Base-by-base conservation (phyloP, 169 alveolate species). In the Plasmodium ovale region DNA sequence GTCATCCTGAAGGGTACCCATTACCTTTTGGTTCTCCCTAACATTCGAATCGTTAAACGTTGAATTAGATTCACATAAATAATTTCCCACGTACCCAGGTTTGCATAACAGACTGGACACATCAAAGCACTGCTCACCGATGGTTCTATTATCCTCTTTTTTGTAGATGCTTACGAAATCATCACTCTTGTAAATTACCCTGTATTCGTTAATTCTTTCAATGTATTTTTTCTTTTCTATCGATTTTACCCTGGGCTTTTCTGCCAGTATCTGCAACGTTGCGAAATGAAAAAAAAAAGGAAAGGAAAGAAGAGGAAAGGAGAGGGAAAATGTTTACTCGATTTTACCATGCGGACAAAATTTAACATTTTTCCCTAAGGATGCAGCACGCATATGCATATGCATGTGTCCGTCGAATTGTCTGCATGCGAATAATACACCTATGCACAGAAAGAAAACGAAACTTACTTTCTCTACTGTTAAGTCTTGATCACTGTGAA, bases 41-140 rank as follows among this genome's bases (percentile, higher is more conserved):
- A 21, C 70, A 72, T 56, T 23, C 12, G 62, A 33, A 29, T 47
- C 12, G 35, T 53, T 51, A 31, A 35, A 29, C 5, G 90, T 53
- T 3, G 90, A 82, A 29, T 65, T 68, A 33, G 90, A 51, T 27
- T 68, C 65, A 51, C 70, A 51, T 35, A 82, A 59, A 70, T 82
- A 82, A 0, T 59, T 21, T 19, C 85, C 90, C 6, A 53, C 84
- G 51, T 67, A 82, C 29, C 90, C 90, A 31, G 90, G 90, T 56
- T 19, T 82, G 31, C 90, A 82, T 67, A 82, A 33, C 25, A 82
- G 53, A 51, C 67, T 82, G 54, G 90, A 19, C 54, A 56, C 14
- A 65, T 82, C 90, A 7, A 82, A 23, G 14, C 53, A 60, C 29
- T 42, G 33, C 2, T 70, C 65, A 6, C 62, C 19, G 1, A 5